Percentiles rank a stretch among this genome's conserved stretches.
Conservation (phyloP, 495 filamentous ascomycete species). For the Lophiotrema nucula region DNA sequence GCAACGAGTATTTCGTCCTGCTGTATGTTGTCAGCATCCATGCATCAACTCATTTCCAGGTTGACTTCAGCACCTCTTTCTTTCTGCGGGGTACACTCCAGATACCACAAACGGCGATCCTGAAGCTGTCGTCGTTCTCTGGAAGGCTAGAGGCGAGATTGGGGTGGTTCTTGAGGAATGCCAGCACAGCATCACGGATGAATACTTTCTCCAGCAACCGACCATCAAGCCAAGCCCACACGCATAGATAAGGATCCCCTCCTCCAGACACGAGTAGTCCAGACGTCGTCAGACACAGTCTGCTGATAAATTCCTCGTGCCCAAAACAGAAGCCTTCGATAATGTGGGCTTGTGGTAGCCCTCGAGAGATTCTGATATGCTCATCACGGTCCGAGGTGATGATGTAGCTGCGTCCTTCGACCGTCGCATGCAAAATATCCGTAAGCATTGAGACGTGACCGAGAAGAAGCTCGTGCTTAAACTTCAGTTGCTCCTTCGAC, state of each 20-base stretch:
- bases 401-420: constrained; percentile 60
- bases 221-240: constrained; percentile 77
- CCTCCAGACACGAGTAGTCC: constrained; percentile 77
- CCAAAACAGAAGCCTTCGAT: constrained; percentile 88
- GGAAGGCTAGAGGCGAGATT: not conserved
- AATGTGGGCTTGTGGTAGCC: constrained; percentile 76
- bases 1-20: constrained; percentile 33
- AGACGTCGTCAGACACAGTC: constrained; percentile 62
- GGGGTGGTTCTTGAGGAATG: constrained; percentile 6
- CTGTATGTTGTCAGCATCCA: constrained; percentile 2
- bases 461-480: constrained; percentile 72
- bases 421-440: constrained; percentile 57
- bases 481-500: constrained; percentile 49
- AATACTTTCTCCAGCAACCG: constrained; percentile 53
- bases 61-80: constrained; percentile 2
- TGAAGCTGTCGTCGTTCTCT: constrained; percentile 9
- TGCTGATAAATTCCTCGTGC: constrained; percentile 77
- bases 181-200: constrained; percentile 46
- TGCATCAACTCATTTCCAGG: not conserved
- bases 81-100: constrained; percentile 21
- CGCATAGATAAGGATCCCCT: constrained; percentile 71
- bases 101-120: constrained; percentile 35
- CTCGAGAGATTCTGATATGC: constrained; percentile 89
- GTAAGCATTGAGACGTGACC: constrained; percentile 95
- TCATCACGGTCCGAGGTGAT: constrained; percentile 92